Evolutionary conservation across 176 grass and related monocot species (phyloP), one percentile per base, ranked within the genome.

Genomic region (Musa schizocarpa): DNA sequence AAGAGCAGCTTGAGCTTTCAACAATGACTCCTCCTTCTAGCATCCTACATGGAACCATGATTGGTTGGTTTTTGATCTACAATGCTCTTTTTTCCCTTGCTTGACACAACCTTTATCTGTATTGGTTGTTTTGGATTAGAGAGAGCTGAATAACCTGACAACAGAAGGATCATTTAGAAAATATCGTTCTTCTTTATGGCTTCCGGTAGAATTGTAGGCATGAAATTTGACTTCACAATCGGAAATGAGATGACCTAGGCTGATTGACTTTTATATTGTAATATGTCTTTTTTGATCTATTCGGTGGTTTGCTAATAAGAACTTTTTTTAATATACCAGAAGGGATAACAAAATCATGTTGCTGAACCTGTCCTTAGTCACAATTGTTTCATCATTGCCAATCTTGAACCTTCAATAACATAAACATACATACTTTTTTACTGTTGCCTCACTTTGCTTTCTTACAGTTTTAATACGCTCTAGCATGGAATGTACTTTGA

Each of bases 1-100:
- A 98, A 82, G 90, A 98, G 76, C 95, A 94, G 16, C 82, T 98
- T 81, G 82, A 89, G 76, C 78, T 79, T 29, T 74, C 83, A 50
- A 76, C 53, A 73, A 8, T 71, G 50, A 69, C 87, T 48, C 88
- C 88, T 85, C 95, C 90, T 53, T 93, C 95, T 67, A 91, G 84
- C 82, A 93, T 98, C 78, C 90, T 98, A 82, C 95, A 98, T 84
- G 95, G 90, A 77, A 98, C 90, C 71, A 86, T 98, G 53, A 98
- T 98, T 75, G 95, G 95, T 98, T 82, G 68, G 81, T 72, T 84
- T 52, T 88, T 24, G 0, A 80, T 78, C n/a, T 73, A 70, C 23
- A 69, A 8, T 66, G 34, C 34, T 43, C 34, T 43, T 43, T 43
- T 43, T 43, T 5, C 4, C 34, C 34, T 43, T 43, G 4, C 34